A percentile compares a stretch with the other conserved stretches of the same genome.
phyloP scores from a whole-genome alignment of 192 early-diverging fungal genomes.

The Spizellomyces sp. region DNA sequence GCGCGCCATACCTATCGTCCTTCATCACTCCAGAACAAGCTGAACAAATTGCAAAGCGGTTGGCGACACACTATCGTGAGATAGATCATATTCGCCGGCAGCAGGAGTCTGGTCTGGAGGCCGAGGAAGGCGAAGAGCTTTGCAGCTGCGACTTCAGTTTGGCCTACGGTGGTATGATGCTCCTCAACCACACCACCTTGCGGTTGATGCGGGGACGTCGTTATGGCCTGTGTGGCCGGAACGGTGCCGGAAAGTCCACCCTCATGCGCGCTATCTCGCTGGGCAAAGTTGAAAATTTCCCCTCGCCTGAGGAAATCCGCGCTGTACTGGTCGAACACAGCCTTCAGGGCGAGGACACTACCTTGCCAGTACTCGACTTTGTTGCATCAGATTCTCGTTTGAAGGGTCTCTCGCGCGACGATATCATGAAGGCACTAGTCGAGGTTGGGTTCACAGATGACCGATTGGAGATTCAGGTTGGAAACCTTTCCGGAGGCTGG shows the following conservation, averaged over 20 bases:
- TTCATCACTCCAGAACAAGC: conserved; percentile 32
- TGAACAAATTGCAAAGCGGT: not conserved
- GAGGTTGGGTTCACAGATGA: conserved; percentile 53
- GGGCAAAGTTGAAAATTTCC: conserved; percentile 60
- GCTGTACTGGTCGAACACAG: conserved; percentile 58
- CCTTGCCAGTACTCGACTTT: conserved; percentile 53
- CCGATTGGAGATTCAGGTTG: conserved; percentile 41
- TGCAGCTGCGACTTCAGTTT: conserved; percentile 58
- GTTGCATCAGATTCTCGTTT: conserved; percentile 45
- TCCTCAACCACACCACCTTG: conserved; percentile 59
- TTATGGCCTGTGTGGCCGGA: conserved; percentile 80
- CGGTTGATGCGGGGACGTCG: conserved; percentile 72
- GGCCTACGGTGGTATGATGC: conserved; percentile 61
- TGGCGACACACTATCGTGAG: conserved; percentile 25
- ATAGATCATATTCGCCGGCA: conserved; percentile 25
- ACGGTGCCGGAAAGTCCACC: conserved; percentile 82
- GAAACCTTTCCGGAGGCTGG: conserved; percentile 63
- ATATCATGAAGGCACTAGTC: conserved; percentile 38
- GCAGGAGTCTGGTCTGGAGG: conserved; percentile 36
- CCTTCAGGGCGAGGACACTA: conserved; percentile 50
- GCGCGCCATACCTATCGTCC: conserved; percentile 33
- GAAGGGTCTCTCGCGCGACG: conserved; percentile 22
- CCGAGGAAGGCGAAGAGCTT: conserved; percentile 59
- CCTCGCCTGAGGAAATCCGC: conserved; percentile 47
- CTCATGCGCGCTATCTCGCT: conserved; percentile 66